A percentile compares a stretch with the other conserved stretches of the same genome.
Evolutionary conservation across 2,329 filamentous ascomycete genomes (phyloP).

Genomic region (Talaromyces sp.): DNA sequence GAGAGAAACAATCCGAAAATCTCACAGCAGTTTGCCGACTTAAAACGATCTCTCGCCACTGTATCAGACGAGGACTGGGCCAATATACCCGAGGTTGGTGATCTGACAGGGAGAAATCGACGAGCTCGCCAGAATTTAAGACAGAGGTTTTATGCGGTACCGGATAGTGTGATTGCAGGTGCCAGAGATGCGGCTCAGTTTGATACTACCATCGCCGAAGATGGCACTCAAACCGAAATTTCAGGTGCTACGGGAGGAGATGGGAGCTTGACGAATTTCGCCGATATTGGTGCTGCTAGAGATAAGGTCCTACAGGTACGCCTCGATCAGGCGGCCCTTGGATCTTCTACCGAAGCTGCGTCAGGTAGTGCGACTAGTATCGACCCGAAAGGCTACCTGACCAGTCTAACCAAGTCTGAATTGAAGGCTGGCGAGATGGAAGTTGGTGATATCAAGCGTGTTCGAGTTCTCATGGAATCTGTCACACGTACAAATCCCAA

Average conservation of each 20-base stretch:
- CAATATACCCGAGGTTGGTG: conserved; percentile 89
- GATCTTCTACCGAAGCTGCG: conserved; percentile 63
- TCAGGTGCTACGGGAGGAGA: conserved; percentile 54
- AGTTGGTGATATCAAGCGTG: conserved; percentile 92
- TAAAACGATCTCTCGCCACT: conserved; percentile 83
- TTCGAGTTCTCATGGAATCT: conserved; percentile 86
- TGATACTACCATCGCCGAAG: conserved; percentile 82
- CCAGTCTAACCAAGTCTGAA: conserved; percentile 79
- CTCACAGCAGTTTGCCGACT: conserved; percentile 92
- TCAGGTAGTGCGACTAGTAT: conserved; percentile 84
- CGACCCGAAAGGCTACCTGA: conserved; percentile 93
- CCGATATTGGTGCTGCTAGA: conserved; percentile 90
- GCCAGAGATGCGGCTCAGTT: conserved; percentile 77
- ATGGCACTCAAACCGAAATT: conserved; percentile 56
- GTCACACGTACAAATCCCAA: conserved; percentile 96
- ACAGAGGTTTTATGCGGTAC: conserved; percentile 90
- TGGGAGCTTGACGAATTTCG: conserved; percentile 96
- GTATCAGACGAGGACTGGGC: conserved; percentile 97
- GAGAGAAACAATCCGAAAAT: conserved; percentile 98
- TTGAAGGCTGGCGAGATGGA: conserved; percentile 75
- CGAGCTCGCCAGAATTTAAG: conserved; percentile 77
- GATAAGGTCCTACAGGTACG: conserved; percentile 95
- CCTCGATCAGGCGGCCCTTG: conserved; percentile 80
- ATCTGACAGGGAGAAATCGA: conserved; percentile 91
- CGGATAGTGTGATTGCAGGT: conserved; percentile 88